Evolutionary conservation across 2,329 filamentous ascomycete genomes (phyloP).

Genomic region (Coniochaeta sp.): DNA sequence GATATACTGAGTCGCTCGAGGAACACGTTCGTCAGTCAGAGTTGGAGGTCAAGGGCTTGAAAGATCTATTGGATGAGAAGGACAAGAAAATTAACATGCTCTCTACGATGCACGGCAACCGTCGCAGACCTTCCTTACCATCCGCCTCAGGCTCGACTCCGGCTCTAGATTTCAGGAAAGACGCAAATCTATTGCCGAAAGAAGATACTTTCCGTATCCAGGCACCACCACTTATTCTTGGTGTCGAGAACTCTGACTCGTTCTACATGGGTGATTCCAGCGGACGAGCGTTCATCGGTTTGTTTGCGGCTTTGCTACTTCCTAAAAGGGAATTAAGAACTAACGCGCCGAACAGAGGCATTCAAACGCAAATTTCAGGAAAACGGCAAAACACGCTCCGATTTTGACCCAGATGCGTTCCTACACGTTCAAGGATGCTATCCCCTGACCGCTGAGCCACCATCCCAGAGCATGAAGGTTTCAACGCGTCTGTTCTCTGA

Average conservation of each 20-base stretch:
- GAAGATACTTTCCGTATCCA: slow-evolving; percentile 77
- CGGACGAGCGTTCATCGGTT: slow-evolving; percentile 76
- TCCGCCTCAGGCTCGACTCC: slow-evolving; percentile 26
- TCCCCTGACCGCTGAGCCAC: slow-evolving; percentile 40
- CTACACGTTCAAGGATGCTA: slow-evolving; percentile 56
- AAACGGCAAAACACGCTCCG: slow-evolving; percentile 61
- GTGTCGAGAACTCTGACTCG: slow-evolving; percentile 63
- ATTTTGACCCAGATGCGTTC: slow-evolving; percentile 66
- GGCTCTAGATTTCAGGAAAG: slow-evolving; percentile 29
- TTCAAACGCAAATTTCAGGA: slow-evolving; percentile 76
- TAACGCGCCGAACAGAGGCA: slow-evolving; percentile 45
- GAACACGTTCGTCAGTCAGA: slow-evolving; percentile 83
- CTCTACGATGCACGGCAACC: slow-evolving; percentile 68
- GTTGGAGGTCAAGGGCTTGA: slow-evolving; percentile 78
- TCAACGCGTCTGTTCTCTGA: slow-evolving; percentile 88
- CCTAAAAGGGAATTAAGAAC: neutral
- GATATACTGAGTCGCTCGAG: slow-evolving; percentile 95
- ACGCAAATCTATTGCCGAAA: slow-evolving; percentile 41
- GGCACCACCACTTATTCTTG: slow-evolving; percentile 63
- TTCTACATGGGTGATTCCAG: slow-evolving; percentile 82
- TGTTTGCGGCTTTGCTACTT: slow-evolving; percentile 18
- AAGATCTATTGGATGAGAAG: slow-evolving; percentile 89
- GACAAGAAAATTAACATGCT: slow-evolving; percentile 98
- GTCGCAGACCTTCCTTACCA: slow-evolving; percentile 33
- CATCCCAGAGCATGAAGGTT: slow-evolving; percentile 43